Conservation (phyloP, 352 stramenopile genomes). For the Phytophthora colocasiae region DNA sequence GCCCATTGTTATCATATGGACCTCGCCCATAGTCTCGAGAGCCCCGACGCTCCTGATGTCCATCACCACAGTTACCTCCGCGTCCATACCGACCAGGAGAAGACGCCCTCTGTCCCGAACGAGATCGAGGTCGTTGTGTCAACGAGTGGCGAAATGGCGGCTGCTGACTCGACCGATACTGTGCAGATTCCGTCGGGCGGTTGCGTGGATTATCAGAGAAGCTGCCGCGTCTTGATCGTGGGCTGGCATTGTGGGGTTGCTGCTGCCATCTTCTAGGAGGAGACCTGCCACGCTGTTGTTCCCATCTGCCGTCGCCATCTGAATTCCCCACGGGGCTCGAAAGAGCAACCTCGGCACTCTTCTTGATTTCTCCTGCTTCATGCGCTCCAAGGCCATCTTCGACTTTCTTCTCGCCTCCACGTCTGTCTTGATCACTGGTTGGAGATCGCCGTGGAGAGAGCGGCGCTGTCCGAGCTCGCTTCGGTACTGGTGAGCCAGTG, state of each 20-base stretch:
- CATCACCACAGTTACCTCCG: neutral
- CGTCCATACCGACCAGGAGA: slow-evolving; percentile 6
- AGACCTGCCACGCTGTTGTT: slow-evolving; percentile 5
- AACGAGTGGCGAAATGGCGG: slow-evolving; percentile 3
- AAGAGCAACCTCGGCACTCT: neutral
- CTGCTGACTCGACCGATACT: slow-evolving; percentile 10
- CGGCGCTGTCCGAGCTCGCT: slow-evolving; percentile 13
- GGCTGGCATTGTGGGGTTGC: neutral
- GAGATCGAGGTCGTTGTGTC: slow-evolving; percentile 15
- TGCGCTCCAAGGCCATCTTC: neutral
- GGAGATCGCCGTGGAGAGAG: slow-evolving; percentile 1
- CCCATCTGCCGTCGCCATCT: slow-evolving; percentile 4
- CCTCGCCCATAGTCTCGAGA: slow-evolving; percentile 17
- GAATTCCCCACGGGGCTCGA: neutral
- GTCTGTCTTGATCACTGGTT: slow-evolving; percentile 5
- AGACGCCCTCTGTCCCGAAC: slow-evolving; percentile 10
- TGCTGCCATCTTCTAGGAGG: slow-evolving; percentile 15
- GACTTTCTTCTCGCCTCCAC: neutral
- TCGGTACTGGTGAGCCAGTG: slow-evolving; percentile 2
- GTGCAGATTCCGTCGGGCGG: neutral
- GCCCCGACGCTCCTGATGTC: slow-evolving; percentile 10
- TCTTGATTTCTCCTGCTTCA: slow-evolving; percentile 3
- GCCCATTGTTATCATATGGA: slow-evolving; percentile 6
- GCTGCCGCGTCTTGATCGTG: slow-evolving; percentile 11
- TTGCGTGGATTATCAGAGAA: slow-evolving; percentile 12